A percentile compares a stretch with the other conserved stretches of the same genome.
Evolutionary conservation across 176 grass and related monocot genomes (phyloP).

Genomic region (Oryza longistaminata): DNA sequence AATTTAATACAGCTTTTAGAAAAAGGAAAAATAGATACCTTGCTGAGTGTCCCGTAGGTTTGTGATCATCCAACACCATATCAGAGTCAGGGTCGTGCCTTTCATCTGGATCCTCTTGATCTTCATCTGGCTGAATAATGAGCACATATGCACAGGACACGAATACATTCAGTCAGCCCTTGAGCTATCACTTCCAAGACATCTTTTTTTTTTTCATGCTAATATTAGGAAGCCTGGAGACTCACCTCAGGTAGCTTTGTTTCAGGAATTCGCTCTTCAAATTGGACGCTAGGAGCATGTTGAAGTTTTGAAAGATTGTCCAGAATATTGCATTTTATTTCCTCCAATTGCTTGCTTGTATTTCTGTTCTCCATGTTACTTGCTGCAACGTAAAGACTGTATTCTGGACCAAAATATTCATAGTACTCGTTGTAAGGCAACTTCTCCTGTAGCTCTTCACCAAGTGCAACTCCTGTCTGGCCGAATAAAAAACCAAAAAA

Average conservation of each 20-base stretch:
- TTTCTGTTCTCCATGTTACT: constrained; percentile 99
- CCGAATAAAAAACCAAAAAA: constrained; percentile 13
- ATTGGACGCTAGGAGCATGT: constrained; percentile 93
- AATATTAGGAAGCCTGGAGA: constrained; percentile 10
- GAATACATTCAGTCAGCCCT: constrained; percentile 34
- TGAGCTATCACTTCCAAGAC: constrained; percentile 18
- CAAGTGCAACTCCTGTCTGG: constrained; percentile 87
- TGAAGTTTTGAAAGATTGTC: constrained; percentile 89
- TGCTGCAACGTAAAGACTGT: constrained; percentile 84
- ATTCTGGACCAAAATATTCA: constrained; percentile 95
- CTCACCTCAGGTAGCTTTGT: constrained; percentile 81
- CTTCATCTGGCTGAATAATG: constrained; percentile 80
- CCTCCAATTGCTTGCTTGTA: constrained; percentile 61
- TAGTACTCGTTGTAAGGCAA: constrained; percentile 88
- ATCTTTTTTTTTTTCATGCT: background rate
- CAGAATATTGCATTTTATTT: constrained; percentile 70
- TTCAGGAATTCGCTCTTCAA: constrained; percentile 86
- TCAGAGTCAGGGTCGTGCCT: constrained; percentile 79
- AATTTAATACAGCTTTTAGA: background rate
- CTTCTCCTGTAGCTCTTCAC: constrained; percentile 73
- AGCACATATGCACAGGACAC: constrained; percentile 25
- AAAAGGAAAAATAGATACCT: constrained; percentile 35
- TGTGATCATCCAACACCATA: constrained; percentile 58
- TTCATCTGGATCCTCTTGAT: constrained; percentile 82
- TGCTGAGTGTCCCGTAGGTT: constrained; percentile 47